These are phyloP conservation scores for Picea engelmannii DNA, from an alignment of 83 land plant species.

Conservation along the genomic window DNA sequence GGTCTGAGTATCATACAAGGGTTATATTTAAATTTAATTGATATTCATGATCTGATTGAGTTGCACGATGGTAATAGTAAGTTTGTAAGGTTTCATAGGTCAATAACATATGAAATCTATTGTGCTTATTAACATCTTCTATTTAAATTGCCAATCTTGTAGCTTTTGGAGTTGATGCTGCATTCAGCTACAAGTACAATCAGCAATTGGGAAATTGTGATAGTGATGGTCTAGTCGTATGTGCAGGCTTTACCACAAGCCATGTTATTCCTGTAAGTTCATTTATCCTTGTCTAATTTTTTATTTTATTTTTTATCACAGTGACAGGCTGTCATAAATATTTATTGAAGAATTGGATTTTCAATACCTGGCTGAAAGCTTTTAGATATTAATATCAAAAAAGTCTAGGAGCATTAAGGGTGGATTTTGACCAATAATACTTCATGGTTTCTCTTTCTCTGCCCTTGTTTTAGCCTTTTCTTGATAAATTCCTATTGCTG, in stretches of 20 bases:
- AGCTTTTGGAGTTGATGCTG: conserved; percentile 97
- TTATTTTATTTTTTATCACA: conserved; percentile 2
- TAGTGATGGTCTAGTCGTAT: conserved; percentile 74
- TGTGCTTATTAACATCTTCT: not conserved
- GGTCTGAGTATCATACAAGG: not conserved
- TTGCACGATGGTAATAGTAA: not conserved
- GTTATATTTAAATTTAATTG: not conserved
- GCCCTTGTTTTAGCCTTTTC: not conserved
- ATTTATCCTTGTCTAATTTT: not conserved
- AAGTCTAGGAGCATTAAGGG: not conserved
- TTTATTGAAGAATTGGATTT: not conserved
- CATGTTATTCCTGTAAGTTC: conserved; percentile 88
- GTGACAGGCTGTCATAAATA: not conserved
- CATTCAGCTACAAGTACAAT: conserved; percentile 86
- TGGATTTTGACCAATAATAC: not conserved
- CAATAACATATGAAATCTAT: not conserved
- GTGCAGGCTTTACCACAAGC: conserved; percentile 76
- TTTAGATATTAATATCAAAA: not conserved
- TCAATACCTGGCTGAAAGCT: not conserved
- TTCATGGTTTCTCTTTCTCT: not conserved
- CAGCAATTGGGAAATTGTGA: conserved; percentile 71
- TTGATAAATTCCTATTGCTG: not conserved
- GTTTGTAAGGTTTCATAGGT: not conserved
- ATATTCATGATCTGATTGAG: not conserved
- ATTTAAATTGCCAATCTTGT: conserved; percentile 11